These are phyloP conservation scores for Omphalotus olearius DNA, from an alignment of 1,284 basidiomycete species.

Conservation along the genomic window DNA sequence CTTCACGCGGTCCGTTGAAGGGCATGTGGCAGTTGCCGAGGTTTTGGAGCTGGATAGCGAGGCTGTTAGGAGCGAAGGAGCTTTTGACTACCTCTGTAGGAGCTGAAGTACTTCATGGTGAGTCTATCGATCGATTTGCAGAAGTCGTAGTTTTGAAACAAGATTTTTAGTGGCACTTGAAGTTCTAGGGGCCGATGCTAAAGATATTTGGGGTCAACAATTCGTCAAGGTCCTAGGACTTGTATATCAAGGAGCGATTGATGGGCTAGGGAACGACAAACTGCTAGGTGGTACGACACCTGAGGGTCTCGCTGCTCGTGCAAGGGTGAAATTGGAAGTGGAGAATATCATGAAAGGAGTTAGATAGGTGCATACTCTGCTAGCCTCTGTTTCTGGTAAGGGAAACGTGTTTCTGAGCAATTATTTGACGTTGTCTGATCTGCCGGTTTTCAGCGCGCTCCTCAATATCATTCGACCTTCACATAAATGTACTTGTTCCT, in stretches of 20 bases:
- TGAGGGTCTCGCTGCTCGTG: constrained; percentile 56
- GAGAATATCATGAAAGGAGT: constrained; percentile 49
- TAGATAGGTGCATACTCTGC: no score
- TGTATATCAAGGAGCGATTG: constrained; percentile 59
- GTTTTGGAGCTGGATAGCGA: constrained; percentile 66
- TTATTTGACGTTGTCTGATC: no score
- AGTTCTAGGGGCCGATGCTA: constrained; percentile 61
- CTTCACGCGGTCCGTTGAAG: constrained; percentile 35
- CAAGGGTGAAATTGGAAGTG: constrained; percentile 58
- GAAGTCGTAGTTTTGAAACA: neutral
- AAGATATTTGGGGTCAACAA: constrained; percentile 70
- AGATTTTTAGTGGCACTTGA: constrained; percentile 60
- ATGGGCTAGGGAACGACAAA: constrained; percentile 40
- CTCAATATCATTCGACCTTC: no score
- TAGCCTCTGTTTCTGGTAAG: no score
- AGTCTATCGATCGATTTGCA: constrained; percentile 27
- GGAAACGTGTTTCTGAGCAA: no score
- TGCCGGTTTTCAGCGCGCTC: no score
- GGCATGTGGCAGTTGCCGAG: constrained; percentile 55
- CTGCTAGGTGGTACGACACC: constrained; percentile 51
- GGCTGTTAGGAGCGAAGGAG: constrained; percentile 47
- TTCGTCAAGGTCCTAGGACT: constrained; percentile 73
- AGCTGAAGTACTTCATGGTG: constrained; percentile 65
- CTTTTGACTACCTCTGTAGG: constrained; percentile 54
- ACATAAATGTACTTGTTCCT: no score